Evolutionary conservation across 2,329 filamentous ascomycete genomes (phyloP), one percentile per base, ranked within the genome.

Genomic region (Neofusicoccum sp.): DNA sequence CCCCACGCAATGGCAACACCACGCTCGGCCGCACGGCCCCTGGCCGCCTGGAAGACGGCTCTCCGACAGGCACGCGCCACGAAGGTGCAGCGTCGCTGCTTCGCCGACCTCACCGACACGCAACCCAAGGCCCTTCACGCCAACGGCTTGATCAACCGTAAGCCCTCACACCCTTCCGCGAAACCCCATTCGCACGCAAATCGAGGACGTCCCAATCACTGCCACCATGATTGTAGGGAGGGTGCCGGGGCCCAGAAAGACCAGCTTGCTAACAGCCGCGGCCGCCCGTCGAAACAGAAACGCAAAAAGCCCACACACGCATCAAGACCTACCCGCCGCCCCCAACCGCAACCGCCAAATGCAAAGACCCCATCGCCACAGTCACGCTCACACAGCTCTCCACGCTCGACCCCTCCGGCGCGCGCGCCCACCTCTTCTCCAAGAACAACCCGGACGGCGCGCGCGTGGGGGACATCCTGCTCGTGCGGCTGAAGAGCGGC

Each of bases 391-490:
- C 84, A 60, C 91, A 96, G 78, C 83, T 96, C 70, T 73, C 82
- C 41, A 75, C 83, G 43, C 89, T 97, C 70, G 95, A 99, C 77
- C 91, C 92, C 4, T 91, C 87, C 1, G 92, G 92, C 53, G 87
- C 89, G 57, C 89, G 93, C 63, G 89, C 87, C 44, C 85, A 86
- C 33, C 86, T 99, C 61, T 97, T 99, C 80, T 85, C 87, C 66
- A 85, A 84, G 67, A 77, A 82, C 58, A 96, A 93, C 76, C 84
- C 84, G 33, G 91, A 97, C 74, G 85, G 87, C 69, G 91, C 89
- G 60, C 88, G 89, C 69, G 85, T 89, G 1, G 95, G 95, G 70
- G 95, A 99, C 76, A 90, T 99, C 65, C 83, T 99, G 36, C 91
- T 96, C 69, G 90, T 97, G 49, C 91, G 91, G 43, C 89, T 91